Percentiles rank a stretch among this genome's conserved stretches.
phyloP scores from a whole-genome alignment of 2,329 filamentous ascomycete genomes.

The Microcyclospora tardicrescens region DNA sequence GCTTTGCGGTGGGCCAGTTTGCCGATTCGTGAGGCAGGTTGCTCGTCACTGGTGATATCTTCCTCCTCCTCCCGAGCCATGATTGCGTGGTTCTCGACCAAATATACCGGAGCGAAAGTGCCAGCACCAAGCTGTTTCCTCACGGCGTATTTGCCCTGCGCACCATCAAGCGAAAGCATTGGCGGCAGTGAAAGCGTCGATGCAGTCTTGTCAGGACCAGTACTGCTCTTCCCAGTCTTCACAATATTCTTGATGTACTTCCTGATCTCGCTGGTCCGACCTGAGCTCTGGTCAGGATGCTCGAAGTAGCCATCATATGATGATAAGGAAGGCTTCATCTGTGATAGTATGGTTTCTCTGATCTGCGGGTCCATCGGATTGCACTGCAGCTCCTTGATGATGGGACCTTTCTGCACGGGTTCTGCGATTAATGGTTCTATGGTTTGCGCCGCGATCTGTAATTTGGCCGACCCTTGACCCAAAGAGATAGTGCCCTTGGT shows the following conservation, averaged over 20 bases:
- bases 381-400: conserved; percentile 72
- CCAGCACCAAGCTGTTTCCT: conserved; percentile 81
- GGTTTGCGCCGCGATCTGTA: conserved; percentile 18
- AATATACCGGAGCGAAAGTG: conserved; percentile 89
- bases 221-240: conserved; percentile 42
- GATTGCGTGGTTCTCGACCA: conserved; percentile 53
- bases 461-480: conserved; percentile 19
- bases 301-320: conserved; percentile 73
- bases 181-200: conserved; percentile 48
- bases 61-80: conserved; percentile 24
- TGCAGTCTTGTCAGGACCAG: conserved; percentile 47
- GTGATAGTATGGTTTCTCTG: conserved; percentile 59
- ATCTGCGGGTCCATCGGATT: conserved; percentile 76
- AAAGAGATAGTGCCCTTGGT: conserved; percentile 31
- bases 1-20: conserved; percentile 45
- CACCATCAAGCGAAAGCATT: conserved; percentile 53
- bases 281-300: conserved; percentile 49
- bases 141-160: conserved; percentile 57
- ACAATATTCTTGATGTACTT: conserved; percentile 60
- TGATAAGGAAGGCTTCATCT: conserved; percentile 57
- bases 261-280: conserved; percentile 62
- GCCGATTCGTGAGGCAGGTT: conserved; percentile 42
- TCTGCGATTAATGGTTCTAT: conserved; percentile 22
- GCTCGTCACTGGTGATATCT: conserved; percentile 34
- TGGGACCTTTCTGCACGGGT: conserved; percentile 48